These are phyloP conservation scores for Podaxis sp. DNA, from an alignment of 768 basidiomycete genomes.

Conservation along the genomic window DNA sequence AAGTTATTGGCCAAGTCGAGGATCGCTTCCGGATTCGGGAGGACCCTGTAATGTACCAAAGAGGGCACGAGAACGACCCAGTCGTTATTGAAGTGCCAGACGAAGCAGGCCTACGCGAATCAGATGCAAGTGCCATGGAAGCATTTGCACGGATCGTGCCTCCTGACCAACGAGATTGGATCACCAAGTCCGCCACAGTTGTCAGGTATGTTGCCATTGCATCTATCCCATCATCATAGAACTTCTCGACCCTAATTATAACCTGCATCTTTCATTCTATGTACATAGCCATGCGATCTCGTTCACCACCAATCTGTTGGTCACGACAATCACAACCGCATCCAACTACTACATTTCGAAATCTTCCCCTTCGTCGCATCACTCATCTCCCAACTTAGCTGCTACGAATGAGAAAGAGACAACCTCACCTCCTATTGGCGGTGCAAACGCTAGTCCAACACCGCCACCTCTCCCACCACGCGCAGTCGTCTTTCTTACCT, in stretches of 20 bases:
- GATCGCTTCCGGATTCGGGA: slow-evolving; percentile 54
- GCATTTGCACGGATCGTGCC: slow-evolving; percentile 62
- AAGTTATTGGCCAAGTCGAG: slow-evolving; percentile 70
- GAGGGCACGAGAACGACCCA: slow-evolving; percentile 55
- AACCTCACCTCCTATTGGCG: slow-evolving; percentile 16
- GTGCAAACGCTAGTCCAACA: slow-evolving; percentile 16
- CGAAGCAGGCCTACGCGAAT: slow-evolving; percentile 32
- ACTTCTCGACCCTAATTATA: slow-evolving; percentile 8
- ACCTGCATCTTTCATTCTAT: too few relatives aligned
- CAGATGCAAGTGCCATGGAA: slow-evolving; percentile 42
- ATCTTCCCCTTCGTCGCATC: slow-evolving; percentile 49
- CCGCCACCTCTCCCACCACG: slow-evolving; percentile 35
- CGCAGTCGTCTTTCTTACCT: slow-evolving; percentile 57
- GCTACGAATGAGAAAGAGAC: neutral
- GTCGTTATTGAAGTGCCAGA: slow-evolving; percentile 74
- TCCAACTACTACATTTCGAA: slow-evolving; percentile 61
- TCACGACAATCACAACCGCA: slow-evolving; percentile 59
- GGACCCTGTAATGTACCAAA: slow-evolving; percentile 49
- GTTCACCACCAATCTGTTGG: slow-evolving; percentile 58
- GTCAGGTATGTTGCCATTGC: slow-evolving; percentile 47
- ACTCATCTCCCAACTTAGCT: slow-evolving; percentile 19
- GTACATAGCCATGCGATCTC: slow-evolving; percentile 61
- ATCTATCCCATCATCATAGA: neutral
- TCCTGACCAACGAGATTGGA: slow-evolving; percentile 68
- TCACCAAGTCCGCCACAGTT: slow-evolving; percentile 57